These are phyloP conservation scores for Cryptomeria japonica DNA, from an alignment of 75 land plant genomes.

Conservation along the genomic window DNA sequence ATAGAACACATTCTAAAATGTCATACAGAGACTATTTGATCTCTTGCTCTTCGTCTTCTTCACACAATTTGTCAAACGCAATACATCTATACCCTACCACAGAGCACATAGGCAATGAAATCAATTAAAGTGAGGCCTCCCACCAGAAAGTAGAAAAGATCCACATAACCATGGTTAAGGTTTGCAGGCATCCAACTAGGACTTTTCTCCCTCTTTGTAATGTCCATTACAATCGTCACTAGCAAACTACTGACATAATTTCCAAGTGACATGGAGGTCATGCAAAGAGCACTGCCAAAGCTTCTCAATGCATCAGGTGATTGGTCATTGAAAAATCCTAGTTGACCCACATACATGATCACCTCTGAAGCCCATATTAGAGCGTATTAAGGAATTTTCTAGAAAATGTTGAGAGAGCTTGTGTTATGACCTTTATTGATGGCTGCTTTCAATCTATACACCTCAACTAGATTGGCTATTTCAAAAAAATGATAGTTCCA, in stretches of 20 bases:
- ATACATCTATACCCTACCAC: constrained; percentile 25
- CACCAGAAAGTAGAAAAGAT: not conserved
- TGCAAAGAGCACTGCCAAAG: too few relatives aligned
- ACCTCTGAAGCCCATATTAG: constrained; percentile 30
- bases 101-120: constrained; percentile 22
- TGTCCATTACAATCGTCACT: constrained; percentile 21
- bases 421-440: not conserved
- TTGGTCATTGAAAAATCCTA: too few relatives aligned
- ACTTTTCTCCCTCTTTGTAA: too few relatives aligned
- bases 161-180: too few relatives aligned
- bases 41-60: too few relatives aligned
- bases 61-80: too few relatives aligned
- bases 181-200: too few relatives aligned
- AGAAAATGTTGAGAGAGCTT: constrained; percentile 32
- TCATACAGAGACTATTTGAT: too few relatives aligned
- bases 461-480: too few relatives aligned
- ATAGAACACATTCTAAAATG: too few relatives aligned
- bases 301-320: too few relatives aligned
- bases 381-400: constrained; percentile 41
- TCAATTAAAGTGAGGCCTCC: constrained; percentile 29
- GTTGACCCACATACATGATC: constrained; percentile 10
- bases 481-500: too few relatives aligned
- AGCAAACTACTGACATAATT: constrained; percentile 39
- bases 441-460: constrained; percentile 36
- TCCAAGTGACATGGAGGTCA: constrained; percentile 25